Percentiles rank a stretch among this genome's conserved stretches.
phyloP scores from a whole-genome alignment of 129 eudicot genomes.

The Heracleum sosnowskyi region DNA sequence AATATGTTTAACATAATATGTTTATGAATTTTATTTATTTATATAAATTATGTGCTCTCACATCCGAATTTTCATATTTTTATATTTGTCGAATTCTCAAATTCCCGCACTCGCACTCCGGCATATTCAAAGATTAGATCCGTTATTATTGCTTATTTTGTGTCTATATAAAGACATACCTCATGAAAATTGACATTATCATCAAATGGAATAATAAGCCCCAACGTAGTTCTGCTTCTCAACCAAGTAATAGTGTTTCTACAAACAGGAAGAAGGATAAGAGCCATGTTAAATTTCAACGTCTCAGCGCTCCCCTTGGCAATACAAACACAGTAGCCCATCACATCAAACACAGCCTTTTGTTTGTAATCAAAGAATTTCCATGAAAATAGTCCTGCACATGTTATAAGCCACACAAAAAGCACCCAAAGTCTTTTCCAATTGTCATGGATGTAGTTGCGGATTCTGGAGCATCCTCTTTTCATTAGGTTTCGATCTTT shows the following conservation, averaged over 20 bases:
- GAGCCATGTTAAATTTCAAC: constrained; percentile 57
- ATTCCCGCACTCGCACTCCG: too few species aligned
- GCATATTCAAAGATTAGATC: too few species aligned
- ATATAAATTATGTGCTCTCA: too few species aligned
- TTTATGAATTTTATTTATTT: too few species aligned
- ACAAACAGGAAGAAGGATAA: constrained; percentile 52
- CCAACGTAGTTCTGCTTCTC: constrained; percentile 42
- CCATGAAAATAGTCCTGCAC: constrained; percentile 44
- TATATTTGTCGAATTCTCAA: too few species aligned
- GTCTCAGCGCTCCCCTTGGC: constrained; percentile 70
- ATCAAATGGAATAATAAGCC: constrained; percentile 39
- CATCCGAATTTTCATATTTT: too few species aligned
- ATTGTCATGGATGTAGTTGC: constrained; percentile 42
- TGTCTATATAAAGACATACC: constrained; percentile 9
- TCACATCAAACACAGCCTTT: constrained; percentile 37
- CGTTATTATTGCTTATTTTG: too few species aligned
- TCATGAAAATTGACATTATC: constrained; percentile 61
- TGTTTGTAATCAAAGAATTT: constrained; percentile 52
- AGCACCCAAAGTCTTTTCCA: constrained; percentile 58
- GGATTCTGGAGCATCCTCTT: constrained; percentile 17
- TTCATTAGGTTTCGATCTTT: constrained; percentile 25
- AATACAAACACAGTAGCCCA: constrained; percentile 50
- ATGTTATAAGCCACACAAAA: constrained; percentile 37
- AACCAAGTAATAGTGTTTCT: constrained; percentile 61
- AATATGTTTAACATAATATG: too few species aligned